Conservation (phyloP, 345 rosid genomes). For the Hevea brasiliensis region DNA sequence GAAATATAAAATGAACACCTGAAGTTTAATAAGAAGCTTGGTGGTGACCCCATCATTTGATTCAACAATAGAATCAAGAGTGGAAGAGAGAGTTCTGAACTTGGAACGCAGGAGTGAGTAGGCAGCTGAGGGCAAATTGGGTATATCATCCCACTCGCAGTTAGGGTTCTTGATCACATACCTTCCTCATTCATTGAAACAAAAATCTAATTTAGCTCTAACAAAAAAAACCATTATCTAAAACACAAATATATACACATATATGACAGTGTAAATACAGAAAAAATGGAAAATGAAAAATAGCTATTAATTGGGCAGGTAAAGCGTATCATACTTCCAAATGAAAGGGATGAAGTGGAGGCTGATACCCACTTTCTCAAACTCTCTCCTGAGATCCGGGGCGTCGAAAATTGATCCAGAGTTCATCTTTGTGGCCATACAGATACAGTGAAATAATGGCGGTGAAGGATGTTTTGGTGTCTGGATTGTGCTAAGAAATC, state of each 20-base stretch:
- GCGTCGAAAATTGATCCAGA: constrained; percentile 67
- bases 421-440: constrained; percentile 14
- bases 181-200: constrained; percentile 27
- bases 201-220: not conserved
- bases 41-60: constrained; percentile 83
- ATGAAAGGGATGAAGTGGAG: constrained; percentile 54
- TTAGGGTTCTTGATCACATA: constrained; percentile 69
- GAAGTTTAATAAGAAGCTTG: constrained; percentile 77
- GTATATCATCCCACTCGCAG: constrained; percentile 73
- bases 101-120: constrained; percentile 68
- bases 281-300: not conserved
- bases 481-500: not conserved
- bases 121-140: constrained; percentile 66
- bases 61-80: constrained; percentile 62
- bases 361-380: constrained; percentile 61
- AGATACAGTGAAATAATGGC: too few species aligned
- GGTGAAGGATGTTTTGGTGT: not conserved
- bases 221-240: not conserved
- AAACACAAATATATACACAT: not conserved
- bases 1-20: constrained; percentile 40
- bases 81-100: constrained; percentile 77
- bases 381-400: constrained; percentile 52
- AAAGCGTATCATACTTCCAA: constrained; percentile 58
- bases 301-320: not conserved
- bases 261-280: not conserved